phyloP scores from a whole-genome alignment of 768 basidiomycete species.

The Russula sp. region DNA sequence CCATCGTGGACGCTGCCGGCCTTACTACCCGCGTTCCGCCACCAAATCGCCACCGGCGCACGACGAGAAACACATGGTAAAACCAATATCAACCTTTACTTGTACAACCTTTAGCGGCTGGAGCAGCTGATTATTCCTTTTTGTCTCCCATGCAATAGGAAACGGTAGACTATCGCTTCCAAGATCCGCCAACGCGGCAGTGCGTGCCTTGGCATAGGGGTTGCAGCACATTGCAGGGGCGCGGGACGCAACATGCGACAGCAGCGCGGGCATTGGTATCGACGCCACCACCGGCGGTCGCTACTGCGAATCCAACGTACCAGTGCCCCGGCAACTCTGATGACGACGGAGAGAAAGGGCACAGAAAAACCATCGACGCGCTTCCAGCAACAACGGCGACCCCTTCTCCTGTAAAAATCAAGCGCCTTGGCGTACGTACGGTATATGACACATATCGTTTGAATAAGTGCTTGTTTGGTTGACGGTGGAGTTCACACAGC shows the following conservation, averaged over 20 bases:
- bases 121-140: no score
- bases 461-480: no score
- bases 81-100: no score
- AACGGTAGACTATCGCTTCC: constrained; percentile 15
- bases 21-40: no score
- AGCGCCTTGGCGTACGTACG: no score
- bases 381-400: no score
- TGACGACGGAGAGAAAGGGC: neutral
- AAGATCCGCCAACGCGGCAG: constrained; percentile 1
- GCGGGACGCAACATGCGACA: neutral
- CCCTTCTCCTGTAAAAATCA: no score
- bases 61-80: constrained; percentile 9
- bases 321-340: neutral
- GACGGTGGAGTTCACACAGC: no score
- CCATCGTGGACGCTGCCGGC: no score
- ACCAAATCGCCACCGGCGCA: neutral
- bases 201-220: constrained; percentile 9
- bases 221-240: neutral
- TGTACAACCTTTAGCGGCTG: no score
- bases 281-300: neutral
- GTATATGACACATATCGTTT: no score
- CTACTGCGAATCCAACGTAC: neutral
- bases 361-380: no score
- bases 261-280: neutral
- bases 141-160: neutral